These are phyloP conservation scores for Mitragyna speciosa DNA, from an alignment of 257 asterid genomes.

Conservation along the genomic window DNA sequence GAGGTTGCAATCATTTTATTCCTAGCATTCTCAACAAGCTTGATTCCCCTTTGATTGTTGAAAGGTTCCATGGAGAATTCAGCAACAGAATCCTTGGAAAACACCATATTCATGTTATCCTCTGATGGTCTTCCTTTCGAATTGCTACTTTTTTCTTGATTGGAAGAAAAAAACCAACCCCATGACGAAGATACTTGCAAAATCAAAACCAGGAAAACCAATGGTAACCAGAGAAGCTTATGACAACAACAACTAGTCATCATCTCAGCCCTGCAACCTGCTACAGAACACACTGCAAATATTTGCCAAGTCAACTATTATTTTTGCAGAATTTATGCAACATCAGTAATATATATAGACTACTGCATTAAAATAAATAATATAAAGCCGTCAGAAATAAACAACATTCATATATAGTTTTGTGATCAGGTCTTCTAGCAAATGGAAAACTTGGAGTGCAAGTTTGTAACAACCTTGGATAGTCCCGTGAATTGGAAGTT, in stretches of 20 bases:
- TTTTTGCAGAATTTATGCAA: not conserved
- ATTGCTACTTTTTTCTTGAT: conserved; percentile 16
- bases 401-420: not conserved
- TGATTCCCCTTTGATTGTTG: conserved; percentile 45
- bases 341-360: not conserved
- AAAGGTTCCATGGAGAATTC: conserved; percentile 65
- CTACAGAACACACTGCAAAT: not conserved
- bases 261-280: not conserved
- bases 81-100: conserved; percentile 27
- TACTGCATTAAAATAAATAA: too few species aligned
- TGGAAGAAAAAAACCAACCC: conserved; percentile 48
- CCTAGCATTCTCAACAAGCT: conserved; percentile 51
- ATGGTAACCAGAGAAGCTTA: not conserved
- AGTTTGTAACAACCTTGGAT: not conserved
- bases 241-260: not conserved
- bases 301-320: not conserved
- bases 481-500: conserved; percentile 10
- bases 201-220: conserved; percentile 21
- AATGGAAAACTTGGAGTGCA: conserved; percentile 21
- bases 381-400: too few species aligned
- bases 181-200: conserved; percentile 38
- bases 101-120: conserved; percentile 4
- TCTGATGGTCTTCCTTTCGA: conserved; percentile 16
- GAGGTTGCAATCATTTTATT: conserved; percentile 37
- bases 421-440: not conserved